A percentile compares a stretch with the other conserved stretches of the same genome.
Evolutionary conservation across 2,329 filamentous ascomycete species (phyloP).

Genomic region (Cladophialophora psammophila): DNA sequence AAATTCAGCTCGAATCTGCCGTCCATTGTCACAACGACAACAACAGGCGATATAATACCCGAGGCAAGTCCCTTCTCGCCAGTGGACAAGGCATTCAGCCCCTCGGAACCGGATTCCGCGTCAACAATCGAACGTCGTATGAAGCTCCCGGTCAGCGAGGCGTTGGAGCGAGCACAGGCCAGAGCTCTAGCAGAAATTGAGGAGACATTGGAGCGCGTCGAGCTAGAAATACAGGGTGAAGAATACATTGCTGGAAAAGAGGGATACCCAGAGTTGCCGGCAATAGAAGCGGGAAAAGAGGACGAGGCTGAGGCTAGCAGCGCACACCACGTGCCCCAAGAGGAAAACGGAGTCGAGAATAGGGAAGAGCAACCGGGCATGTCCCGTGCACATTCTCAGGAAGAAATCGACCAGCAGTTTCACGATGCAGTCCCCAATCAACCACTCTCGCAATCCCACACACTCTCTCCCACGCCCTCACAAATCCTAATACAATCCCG

Average conservation of each 20-base stretch:
- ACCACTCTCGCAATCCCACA: slow-evolving; percentile 11
- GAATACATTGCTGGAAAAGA: neutral
- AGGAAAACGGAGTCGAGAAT: neutral
- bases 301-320: neutral
- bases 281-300: slow-evolving; percentile 3
- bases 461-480: slow-evolving; percentile 10
- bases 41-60: slow-evolving; percentile 20
- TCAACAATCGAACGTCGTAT: slow-evolving; percentile 7
- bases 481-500: slow-evolving; percentile 2
- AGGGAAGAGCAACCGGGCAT: slow-evolving; percentile 8
- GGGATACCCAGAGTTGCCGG: neutral
- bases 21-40: slow-evolving; percentile 37
- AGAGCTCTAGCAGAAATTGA: slow-evolving; percentile 35
- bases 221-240: slow-evolving; percentile 15
- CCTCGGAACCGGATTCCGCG: slow-evolving; percentile 20
- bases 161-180: slow-evolving; percentile 38
- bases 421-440: slow-evolving; percentile 29
- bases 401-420: slow-evolving; percentile 28
- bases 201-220: slow-evolving; percentile 37
- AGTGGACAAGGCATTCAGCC: slow-evolving; percentile 31
- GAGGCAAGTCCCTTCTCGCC: slow-evolving; percentile 35
- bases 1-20: slow-evolving; percentile 38
- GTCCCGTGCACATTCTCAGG: slow-evolving; percentile 22
- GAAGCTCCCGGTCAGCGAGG: slow-evolving; percentile 37
- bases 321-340: neutral